Percentiles rank a stretch among this genome's conserved stretches.
Conservation (phyloP, 306 rosid species). For the Geum urbanum region DNA sequence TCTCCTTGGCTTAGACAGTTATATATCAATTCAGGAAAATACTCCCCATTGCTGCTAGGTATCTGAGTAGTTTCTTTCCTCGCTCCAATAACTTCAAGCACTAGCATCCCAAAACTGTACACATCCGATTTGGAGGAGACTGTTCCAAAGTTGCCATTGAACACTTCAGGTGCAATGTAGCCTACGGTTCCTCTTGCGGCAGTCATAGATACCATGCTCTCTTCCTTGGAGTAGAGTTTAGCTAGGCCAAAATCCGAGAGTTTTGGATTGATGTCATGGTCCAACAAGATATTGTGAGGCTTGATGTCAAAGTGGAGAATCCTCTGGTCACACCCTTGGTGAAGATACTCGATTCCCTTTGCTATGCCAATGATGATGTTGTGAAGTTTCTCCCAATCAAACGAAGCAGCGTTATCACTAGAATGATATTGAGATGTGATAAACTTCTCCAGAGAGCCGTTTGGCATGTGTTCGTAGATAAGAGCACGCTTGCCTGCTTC, state of each 20-base stretch:
- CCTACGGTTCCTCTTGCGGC: conserved; percentile 39
- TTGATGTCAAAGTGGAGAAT: conserved; percentile 46
- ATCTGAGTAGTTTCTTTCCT: conserved; percentile 11
- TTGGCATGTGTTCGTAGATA: conserved; percentile 35
- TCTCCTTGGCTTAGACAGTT: neutral
- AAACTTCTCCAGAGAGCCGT: conserved; percentile 30
- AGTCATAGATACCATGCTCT: conserved; percentile 31
- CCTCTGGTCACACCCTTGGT: conserved; percentile 33
- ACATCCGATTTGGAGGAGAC: conserved; percentile 30
- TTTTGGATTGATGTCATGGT: conserved; percentile 28
- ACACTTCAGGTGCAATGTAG: conserved; percentile 41
- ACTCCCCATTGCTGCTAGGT: neutral
- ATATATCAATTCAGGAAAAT: conserved; percentile 8
- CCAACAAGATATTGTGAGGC: conserved; percentile 37
- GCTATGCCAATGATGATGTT: conserved; percentile 37
- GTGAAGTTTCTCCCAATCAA: conserved; percentile 30
- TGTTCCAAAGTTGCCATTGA: conserved; percentile 34
- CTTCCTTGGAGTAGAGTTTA: conserved; percentile 37
- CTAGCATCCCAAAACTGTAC: conserved; percentile 38
- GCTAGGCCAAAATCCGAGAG: conserved; percentile 39
- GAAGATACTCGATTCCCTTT: conserved; percentile 42
- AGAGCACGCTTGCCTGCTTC: conserved; percentile 37
- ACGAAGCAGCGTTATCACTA: conserved; percentile 6
- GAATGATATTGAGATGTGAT: conserved; percentile 8
- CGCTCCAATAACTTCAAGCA: conserved; percentile 33